Conservation (phyloP, 192 early-diverging fungal genomes). For the Rhizoclosmatium sp. region DNA sequence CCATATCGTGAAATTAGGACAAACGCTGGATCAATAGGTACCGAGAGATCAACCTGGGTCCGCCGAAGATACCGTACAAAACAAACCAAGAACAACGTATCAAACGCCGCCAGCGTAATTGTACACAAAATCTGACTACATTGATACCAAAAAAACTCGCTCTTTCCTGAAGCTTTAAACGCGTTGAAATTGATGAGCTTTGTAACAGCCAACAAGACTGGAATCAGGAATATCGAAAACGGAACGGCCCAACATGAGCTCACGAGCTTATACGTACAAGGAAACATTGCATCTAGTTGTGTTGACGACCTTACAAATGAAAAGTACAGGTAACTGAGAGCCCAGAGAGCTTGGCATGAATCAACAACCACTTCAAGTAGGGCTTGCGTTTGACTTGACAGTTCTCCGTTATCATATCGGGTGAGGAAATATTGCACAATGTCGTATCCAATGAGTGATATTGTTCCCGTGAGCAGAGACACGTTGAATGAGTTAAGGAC, state of each 20-base stretch:
- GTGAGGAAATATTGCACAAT: neutral
- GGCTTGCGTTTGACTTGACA: no score
- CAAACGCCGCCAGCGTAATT: neutral
- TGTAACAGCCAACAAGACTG: neutral
- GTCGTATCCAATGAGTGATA: neutral
- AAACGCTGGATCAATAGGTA: neutral
- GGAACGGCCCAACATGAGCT: neutral
- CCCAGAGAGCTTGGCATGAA: neutral
- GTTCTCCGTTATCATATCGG: no score
- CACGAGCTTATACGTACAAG: neutral
- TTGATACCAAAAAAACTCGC: slow-evolving; percentile 14
- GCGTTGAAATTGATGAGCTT: neutral
- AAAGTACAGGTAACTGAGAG: neutral
- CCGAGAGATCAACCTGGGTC: neutral
- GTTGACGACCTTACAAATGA: neutral
- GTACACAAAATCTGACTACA: slow-evolving; percentile 8
- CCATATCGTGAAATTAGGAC: neutral
- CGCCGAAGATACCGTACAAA: neutral
- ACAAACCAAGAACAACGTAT: neutral
- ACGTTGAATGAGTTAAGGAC: neutral
- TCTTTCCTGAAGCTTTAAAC: neutral
- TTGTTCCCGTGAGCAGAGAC: neutral
- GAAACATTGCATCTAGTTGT: neutral
- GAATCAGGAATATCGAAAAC: neutral
- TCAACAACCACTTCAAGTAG: neutral